Evolutionary conservation across 805 yeast genomes (phyloP).

Genomic region (Barnettozyma pratensis): DNA sequence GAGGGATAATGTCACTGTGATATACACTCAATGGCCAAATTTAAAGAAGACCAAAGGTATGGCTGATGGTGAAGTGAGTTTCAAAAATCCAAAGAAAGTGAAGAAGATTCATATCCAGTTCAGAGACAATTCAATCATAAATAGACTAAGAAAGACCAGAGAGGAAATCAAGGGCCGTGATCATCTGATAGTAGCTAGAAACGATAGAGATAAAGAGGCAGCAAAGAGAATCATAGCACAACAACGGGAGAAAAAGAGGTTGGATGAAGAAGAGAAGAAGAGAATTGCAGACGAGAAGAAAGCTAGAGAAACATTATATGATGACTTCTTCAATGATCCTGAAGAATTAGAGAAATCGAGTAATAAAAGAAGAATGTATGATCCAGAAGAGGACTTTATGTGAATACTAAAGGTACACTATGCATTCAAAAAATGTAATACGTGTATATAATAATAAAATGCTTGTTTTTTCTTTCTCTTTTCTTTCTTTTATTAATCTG

Average conservation of each 20-base stretch:
- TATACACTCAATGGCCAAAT: constrained; percentile 72
- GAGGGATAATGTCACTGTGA: constrained; percentile 55
- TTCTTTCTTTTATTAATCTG: background rate
- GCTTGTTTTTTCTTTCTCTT: background rate
- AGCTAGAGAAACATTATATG: constrained; percentile 37
- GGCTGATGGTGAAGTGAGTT: constrained; percentile 78
- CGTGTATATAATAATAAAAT: background rate
- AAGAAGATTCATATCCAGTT: constrained; percentile 47
- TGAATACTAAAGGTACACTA: constrained; percentile 11
- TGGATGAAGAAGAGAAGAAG: constrained; percentile 31
- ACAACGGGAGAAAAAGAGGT: constrained; percentile 22
- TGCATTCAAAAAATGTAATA: background rate
- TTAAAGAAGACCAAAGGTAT: constrained; percentile 60
- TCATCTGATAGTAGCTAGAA: constrained; percentile 29
- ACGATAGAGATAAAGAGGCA: constrained; percentile 35
- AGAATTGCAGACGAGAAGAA: constrained; percentile 36
- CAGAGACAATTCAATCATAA: constrained; percentile 54
- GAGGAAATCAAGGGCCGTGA: constrained; percentile 39
- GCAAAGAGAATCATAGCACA: constrained; percentile 17
- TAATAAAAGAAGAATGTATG: constrained; percentile 44
- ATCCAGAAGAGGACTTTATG: constrained; percentile 57
- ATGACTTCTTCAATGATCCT: constrained; percentile 40
- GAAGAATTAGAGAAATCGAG: constrained; percentile 38
- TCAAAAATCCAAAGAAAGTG: constrained; percentile 52
- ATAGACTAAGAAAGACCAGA: constrained; percentile 60